Evolutionary conservation across 257 asterid species (phyloP).

Genomic region (Parsonsia alboflavescens): DNA sequence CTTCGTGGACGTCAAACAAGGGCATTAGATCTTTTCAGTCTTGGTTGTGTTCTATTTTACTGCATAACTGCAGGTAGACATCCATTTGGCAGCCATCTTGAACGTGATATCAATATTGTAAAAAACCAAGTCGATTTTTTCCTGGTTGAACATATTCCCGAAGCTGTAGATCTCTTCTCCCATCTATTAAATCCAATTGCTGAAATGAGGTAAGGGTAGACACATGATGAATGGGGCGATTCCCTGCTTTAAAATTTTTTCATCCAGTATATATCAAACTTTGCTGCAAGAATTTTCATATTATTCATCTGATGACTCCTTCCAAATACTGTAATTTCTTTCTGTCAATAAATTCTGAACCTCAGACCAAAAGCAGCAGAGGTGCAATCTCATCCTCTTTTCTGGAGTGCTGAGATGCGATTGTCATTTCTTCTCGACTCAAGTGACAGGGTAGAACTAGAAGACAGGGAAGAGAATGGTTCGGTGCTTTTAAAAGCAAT

Average conservation of each 20-base stretch:
- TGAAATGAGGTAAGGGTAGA: conserved; percentile 53
- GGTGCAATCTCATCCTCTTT: conserved; percentile 81
- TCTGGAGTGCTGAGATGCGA: conserved; percentile 87
- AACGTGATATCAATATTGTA: conserved; percentile 81
- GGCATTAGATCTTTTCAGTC: conserved; percentile 83
- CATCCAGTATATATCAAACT: not conserved
- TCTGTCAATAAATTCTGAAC: not conserved
- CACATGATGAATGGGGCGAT: not conserved
- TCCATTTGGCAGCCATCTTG: conserved; percentile 82
- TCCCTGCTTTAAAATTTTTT: not conserved
- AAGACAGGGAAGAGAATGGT: conserved; percentile 52
- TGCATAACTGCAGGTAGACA: conserved; percentile 88
- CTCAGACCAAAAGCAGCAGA: conserved; percentile 70
- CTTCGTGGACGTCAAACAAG: conserved; percentile 92
- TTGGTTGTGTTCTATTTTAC: conserved; percentile 81
- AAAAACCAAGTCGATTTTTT: conserved; percentile 68
- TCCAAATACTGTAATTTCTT: not conserved
- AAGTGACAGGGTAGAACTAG: conserved; percentile 90
- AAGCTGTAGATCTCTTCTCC: conserved; percentile 73
- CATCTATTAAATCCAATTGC: conserved; percentile 57
- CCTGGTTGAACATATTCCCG: conserved; percentile 79
- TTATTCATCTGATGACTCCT: not conserved
- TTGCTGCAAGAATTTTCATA: not conserved
- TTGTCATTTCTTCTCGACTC: conserved; percentile 84
- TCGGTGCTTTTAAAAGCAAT: conserved; percentile 61